Evolutionary conservation across 2,329 filamentous ascomycete genomes (phyloP), one percentile per base, ranked within the genome.

Genomic region (Aspergillus niger): DNA sequence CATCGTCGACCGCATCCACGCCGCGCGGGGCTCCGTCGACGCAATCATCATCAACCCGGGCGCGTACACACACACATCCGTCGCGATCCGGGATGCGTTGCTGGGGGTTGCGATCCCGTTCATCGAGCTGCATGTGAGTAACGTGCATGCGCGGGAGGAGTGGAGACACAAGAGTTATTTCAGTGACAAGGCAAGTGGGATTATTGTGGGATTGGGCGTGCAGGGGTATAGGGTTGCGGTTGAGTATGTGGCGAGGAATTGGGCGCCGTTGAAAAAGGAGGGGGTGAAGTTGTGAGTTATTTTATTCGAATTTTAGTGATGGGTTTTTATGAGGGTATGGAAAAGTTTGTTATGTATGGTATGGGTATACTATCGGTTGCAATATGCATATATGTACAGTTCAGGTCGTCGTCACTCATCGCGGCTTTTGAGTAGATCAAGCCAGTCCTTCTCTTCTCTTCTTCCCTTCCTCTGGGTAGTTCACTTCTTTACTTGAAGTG

Each of bases 81-180:
- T 93, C 1, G 89, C 87, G 0, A 81, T 93, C 60, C 81, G 91
- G n/a, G 91, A 93, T 73, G 90, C 91, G 0, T 76, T 93, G 26
- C 73, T 87, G 0, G 89, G 86, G 3, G 87, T 91, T 0, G 81
- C 80, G 6, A 86, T 92, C 22, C 90, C 90, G 0, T 93, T 92
- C 68, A 80, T 93, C 50, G 91, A 94, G 77, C 75, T 92, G n/a
- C 90, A 93, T 72, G 83, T 92, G 36, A 87, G 82, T 58, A 93
- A 93, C 73, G 84, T 92, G 2, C 89, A 93, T 74, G 83, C 85
- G 30, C 76, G 91, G 8, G 91, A 93, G 77, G 69, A 80, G 1
- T 93, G 85, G 69, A 81, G 90, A 56, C 83, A 86, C 65, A 86
- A 89, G 64, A 91, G 88, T 64, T 92, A 89, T 69, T 79, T 93